phyloP scores from a whole-genome alignment of 345 rosid genomes.

The Laguncularia racemosa region DNA sequence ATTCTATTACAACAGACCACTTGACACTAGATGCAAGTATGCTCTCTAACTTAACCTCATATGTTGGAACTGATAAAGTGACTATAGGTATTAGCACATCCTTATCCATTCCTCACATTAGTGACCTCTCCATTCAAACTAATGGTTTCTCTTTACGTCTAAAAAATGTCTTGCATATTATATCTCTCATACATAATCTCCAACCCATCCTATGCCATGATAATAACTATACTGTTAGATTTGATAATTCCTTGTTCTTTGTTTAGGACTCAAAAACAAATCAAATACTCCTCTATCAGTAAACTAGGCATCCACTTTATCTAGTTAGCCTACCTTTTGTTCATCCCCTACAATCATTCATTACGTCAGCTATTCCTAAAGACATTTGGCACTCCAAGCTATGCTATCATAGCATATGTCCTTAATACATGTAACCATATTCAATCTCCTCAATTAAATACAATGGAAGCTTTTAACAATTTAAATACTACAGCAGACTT shows the following conservation, averaged over 20 bases:
- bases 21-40: neutral
- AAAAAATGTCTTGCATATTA: neutral
- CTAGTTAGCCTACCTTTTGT: neutral
- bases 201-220: neutral
- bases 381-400: too few species aligned
- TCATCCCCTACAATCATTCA: neutral
- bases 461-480: too few species aligned
- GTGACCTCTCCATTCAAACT: neutral
- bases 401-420: too few species aligned
- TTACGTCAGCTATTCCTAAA: too few species aligned
- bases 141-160: neutral
- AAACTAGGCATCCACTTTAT: neutral
- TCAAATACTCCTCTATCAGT: too few species aligned
- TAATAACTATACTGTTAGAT: neutral
- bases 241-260: neutral
- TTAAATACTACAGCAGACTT: too few species aligned
- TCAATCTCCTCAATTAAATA: too few species aligned
- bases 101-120: neutral
- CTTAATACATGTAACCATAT: too few species aligned
- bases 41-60: neutral
- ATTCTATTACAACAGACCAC: neutral
- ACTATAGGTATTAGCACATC: slow-evolving; percentile 1
- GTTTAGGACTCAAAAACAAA: too few species aligned
- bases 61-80: neutral
- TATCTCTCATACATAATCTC: neutral